A percentile compares a stretch with the other conserved stretches of the same genome.
Conservation (phyloP, 2,329 filamentous ascomycete genomes). For the Coniochaeta sp. region DNA sequence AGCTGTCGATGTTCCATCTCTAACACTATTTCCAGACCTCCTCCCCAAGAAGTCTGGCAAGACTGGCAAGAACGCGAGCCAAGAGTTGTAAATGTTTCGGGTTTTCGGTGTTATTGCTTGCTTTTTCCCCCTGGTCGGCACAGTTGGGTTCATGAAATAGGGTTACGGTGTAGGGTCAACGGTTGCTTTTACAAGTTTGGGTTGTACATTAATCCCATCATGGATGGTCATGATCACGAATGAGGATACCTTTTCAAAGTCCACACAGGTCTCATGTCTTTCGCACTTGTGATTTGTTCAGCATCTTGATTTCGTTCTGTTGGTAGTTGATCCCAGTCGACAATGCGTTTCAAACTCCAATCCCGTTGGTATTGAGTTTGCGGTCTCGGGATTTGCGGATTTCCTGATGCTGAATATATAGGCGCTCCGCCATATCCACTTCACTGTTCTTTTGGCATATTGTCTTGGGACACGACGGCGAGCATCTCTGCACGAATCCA, state of each 20-base stretch:
- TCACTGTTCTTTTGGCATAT: background rate
- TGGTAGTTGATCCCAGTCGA: no score
- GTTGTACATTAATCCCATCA: conserved; percentile 68
- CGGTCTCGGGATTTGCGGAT: no score
- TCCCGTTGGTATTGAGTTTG: no score
- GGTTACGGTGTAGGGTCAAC: conserved; percentile 73
- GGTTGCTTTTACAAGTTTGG: conserved; percentile 54
- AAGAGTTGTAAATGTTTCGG: conserved; percentile 69
- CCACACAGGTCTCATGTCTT: conserved; percentile 9
- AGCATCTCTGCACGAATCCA: background rate
- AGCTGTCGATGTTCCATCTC: background rate
- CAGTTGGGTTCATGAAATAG: conserved; percentile 72
- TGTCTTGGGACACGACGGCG: background rate
- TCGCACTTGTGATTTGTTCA: no score
- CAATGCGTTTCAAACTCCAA: no score
- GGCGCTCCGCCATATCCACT: background rate
- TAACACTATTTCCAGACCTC: conserved; percentile 59
- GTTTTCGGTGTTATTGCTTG: conserved; percentile 19
- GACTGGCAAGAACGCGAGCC: conserved; percentile 84
- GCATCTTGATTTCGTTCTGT: no score
- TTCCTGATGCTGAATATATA: background rate
- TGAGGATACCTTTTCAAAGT: conserved; percentile 47
- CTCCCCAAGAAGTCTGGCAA: conserved; percentile 99
- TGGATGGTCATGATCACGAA: conserved; percentile 54
- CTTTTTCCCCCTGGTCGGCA: conserved; percentile 50